These are phyloP conservation scores for Cutaneotrichosporon curvatum DNA, from an alignment of 1,284 basidiomycete species.

Conservation along the genomic window DNA sequence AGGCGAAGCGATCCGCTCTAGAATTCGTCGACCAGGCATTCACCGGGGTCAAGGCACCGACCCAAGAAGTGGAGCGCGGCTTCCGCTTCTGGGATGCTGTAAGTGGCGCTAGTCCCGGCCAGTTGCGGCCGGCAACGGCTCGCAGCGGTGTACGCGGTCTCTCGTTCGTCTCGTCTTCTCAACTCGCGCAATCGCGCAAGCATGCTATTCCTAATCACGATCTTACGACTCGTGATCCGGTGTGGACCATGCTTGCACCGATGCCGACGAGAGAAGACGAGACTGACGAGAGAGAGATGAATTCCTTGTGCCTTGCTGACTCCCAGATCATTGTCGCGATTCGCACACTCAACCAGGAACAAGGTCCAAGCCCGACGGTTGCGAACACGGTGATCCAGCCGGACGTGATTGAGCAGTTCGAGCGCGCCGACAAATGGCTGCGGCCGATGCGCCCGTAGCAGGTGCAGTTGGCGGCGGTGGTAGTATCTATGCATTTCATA, in stretches of 20 bases:
- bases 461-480: background rate
- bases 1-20: slow-evolving; percentile 78
- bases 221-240: too few relatives aligned
- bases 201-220: too few relatives aligned
- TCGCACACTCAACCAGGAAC: slow-evolving; percentile 68
- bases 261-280: too few relatives aligned
- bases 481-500: too few relatives aligned
- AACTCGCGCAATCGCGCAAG: too few relatives aligned
- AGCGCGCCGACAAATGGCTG: slow-evolving; percentile 87
- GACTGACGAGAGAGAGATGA: too few relatives aligned
- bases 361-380: slow-evolving; percentile 64
- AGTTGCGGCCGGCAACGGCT: slow-evolving; percentile 14
- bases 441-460: slow-evolving; percentile 75
- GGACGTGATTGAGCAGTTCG: slow-evolving; percentile 84
- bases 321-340: slow-evolving; percentile 76
- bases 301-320: slow-evolving; percentile 12
- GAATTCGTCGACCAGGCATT: slow-evolving; percentile 92
- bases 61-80: slow-evolving; percentile 82
- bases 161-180: too few relatives aligned
- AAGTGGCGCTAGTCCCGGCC: slow-evolving; percentile 49
- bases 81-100: slow-evolving; percentile 99
- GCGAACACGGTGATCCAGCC: slow-evolving; percentile 34
- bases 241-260: too few relatives aligned
- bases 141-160: too few relatives aligned
- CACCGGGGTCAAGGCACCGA: slow-evolving; percentile 75